Base-by-base conservation (phyloP, 805 yeast species). In the Candida insectorum region DNA sequence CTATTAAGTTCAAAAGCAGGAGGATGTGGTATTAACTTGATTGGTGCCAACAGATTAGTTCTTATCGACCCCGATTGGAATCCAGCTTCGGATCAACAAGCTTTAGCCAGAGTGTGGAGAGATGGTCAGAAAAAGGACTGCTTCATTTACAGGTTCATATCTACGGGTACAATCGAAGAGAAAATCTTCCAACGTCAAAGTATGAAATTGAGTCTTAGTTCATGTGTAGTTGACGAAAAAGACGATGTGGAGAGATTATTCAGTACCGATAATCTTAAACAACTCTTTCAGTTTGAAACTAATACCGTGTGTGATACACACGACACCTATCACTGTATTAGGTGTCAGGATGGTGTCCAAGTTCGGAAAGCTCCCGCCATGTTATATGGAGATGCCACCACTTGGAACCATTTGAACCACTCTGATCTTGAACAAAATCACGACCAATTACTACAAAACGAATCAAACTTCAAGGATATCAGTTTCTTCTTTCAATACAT, bases 101-200 rank as follows among this genome's bases (percentile, higher is more conserved):
- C 97, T 0, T 68, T 93, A 41, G 97, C 97, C 0, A 75, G 98
- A 58, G 96, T 93, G 4, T 93, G 97, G 97, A 79, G 98, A 70
- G 98, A 93, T 62, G 98, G 98, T 0, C 98, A 91, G 54, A 91
- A 85, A 69, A 93, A 91, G 58, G 95, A 85, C 56, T 93, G 98
- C 64, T 91, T 83, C 51, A 93, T 91, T 25, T 93, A 93, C 58
- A 70, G 98, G 46, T 89, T 93, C 47, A 89, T 91, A 37, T 75
- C 94, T 5, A 88, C 97, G 0, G 98, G 98, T 9, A 79, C 96
- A 2, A 93, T 91, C 34, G 98, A 91, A 51, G 98, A 91, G 51
- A 93, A 93, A 58, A 93, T 93, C 21, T 87, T 85, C 59, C 98
- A 93, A 62, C 69, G 98, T 34, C 98, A 93, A 54, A 81, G 94